Evolutionary conservation across 768 basidiomycete species (phyloP), one percentile per base, ranked within the genome.

Genomic region (Tremella yokohamensis): DNA sequence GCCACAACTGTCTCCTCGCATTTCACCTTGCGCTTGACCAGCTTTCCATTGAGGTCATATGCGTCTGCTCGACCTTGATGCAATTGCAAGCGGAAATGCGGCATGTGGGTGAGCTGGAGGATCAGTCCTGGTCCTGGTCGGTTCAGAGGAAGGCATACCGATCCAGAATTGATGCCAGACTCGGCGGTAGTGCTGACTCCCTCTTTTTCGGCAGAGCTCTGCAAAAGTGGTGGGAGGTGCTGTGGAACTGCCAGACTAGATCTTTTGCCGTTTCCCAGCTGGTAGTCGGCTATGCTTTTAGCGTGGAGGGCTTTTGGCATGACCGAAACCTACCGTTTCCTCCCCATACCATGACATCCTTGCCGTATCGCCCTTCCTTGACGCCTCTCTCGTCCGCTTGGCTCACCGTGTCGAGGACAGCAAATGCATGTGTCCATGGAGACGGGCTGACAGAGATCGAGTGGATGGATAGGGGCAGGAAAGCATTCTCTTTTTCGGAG

Each of bases 351-450:
- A 76, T 71, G 16, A 76, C 70, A 52, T 78, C 76, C 51, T 73
- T 72, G 11, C 77, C 77, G 54, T 76, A 77, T 19, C 60, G 59
- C 8, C 72, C 72, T 22, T 63, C 54, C 25, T 66, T 60, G 0
- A 74, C 68, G 25, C 73, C 75, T 44, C 59, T 61, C 15, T 50
- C 49, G 22, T 76, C 82, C 2, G 82, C 81, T 15, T 79, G 79
- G 25, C 73, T 57, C 38, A 79, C 72, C 8, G 88, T 87, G 60
- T 89, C 84, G 45, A 94, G 78, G 8, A 87, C 83, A 44, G 86
- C 80, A 24, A 90, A 79, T 50, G 88, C 83, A 74, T 93, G 90
- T 0, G 89, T 86, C 1, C 83, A 85, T 1, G 71, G 67, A 8
- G 68, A 70, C 0, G 73, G 65, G 3, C 77, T 76, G 19, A 90